A percentile compares a stretch with the other conserved stretches of the same genome.
Conservation (phyloP, 2,329 filamentous ascomycete genomes). For the Penicillium vulpinum region DNA sequence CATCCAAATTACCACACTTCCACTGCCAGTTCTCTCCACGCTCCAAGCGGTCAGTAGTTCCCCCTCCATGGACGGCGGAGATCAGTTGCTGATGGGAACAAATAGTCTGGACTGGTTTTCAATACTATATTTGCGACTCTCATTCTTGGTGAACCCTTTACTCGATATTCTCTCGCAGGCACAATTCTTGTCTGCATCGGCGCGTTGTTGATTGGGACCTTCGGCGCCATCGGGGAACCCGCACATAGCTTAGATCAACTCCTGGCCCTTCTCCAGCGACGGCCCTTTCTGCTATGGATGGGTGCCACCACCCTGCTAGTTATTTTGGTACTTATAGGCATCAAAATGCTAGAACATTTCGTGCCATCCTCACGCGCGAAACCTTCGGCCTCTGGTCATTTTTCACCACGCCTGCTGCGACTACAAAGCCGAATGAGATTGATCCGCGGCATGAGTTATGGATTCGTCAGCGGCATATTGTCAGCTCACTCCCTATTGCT, state of each 20-base stretch:
- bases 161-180: slow-evolving; percentile 85
- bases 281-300: slow-evolving; percentile 87
- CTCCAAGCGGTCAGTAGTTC: slow-evolving; percentile 69
- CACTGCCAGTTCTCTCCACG: slow-evolving; percentile 89
- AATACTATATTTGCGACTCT: slow-evolving; percentile 97
- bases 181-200: slow-evolving; percentile 84
- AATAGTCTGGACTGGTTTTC: slow-evolving; percentile 84
- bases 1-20: slow-evolving; percentile 95
- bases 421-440: slow-evolving; percentile 68
- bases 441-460: slow-evolving; percentile 80
- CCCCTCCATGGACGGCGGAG: background rate
- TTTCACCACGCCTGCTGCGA: slow-evolving; percentile 36
- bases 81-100: slow-evolving; percentile 11
- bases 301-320: slow-evolving; percentile 73
- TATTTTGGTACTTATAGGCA: slow-evolving; percentile 63
- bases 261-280: slow-evolving; percentile 69
- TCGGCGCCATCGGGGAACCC: slow-evolving; percentile 90
- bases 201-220: slow-evolving; percentile 88
- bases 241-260: slow-evolving; percentile 85
- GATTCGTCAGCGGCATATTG: slow-evolving; percentile 84
- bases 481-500: slow-evolving; percentile 91
- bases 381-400: slow-evolving; percentile 48
- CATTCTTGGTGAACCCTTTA: slow-evolving; percentile 91
- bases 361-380: slow-evolving; percentile 35
- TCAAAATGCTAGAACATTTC: slow-evolving; percentile 47